These are phyloP conservation scores for Cryphonectria carpinicola DNA, from an alignment of 2,329 filamentous ascomycete species.

Conservation along the genomic window DNA sequence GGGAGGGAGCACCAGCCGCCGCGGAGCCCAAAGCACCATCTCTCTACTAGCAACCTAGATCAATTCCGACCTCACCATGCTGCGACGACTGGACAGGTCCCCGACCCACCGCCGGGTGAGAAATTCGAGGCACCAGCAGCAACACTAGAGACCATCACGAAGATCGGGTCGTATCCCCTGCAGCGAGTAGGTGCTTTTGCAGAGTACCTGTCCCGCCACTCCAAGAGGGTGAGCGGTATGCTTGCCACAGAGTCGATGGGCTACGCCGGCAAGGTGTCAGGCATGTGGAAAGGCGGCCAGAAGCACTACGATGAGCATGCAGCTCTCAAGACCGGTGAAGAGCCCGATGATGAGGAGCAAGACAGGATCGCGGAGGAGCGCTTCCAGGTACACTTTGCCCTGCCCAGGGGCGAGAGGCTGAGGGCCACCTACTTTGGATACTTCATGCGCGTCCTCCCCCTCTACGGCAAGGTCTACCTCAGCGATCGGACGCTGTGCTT, in stretches of 20 bases:
- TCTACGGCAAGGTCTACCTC: conserved; percentile 97
- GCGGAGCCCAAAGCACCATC: conserved; percentile 15
- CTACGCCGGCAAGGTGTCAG: conserved; percentile 94
- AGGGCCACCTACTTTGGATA: conserved; percentile 92
- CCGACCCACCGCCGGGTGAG: conserved; percentile 37
- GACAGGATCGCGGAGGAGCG: conserved; percentile 68
- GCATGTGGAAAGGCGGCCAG: conserved; percentile 92
- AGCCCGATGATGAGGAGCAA: conserved; percentile 56
- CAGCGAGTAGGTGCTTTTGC: conserved; percentile 84
- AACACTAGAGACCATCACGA: conserved; percentile 57
- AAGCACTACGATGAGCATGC: conserved; percentile 78
- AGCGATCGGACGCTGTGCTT: conserved; percentile 89
- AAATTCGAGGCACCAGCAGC: conserved; percentile 40
- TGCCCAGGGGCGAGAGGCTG: conserved; percentile 82
- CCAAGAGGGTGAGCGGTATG: conserved; percentile 79
- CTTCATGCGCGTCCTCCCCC: conserved; percentile 83
- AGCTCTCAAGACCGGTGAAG: conserved; percentile 57
- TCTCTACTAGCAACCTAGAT: conserved; percentile 1
- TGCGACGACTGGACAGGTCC: conserved; percentile 45
- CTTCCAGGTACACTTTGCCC: conserved; percentile 86
- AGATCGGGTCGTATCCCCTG: conserved; percentile 74
- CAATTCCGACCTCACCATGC: conserved; percentile 37
- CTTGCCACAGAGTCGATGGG: conserved; percentile 92
- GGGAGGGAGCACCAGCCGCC: conserved; percentile 29
- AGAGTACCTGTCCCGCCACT: conserved; percentile 77